phyloP scores from a whole-genome alignment of 345 rosid genomes.

The Camelina sativa region DNA sequence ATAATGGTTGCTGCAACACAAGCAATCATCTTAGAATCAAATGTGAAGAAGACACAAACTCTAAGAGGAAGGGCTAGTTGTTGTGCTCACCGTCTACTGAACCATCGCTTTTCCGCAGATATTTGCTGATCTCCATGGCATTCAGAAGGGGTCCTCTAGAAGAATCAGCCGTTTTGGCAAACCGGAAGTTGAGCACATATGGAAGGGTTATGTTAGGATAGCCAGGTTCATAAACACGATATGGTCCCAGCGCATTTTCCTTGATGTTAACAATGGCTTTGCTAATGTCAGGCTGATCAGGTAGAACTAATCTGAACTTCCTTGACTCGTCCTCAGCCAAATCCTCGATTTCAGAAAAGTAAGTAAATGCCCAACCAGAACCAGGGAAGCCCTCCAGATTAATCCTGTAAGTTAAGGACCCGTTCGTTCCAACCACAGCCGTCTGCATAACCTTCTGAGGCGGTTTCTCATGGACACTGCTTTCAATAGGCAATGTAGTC shows the following conservation, averaged over 20 bases:
- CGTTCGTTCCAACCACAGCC: conserved; percentile 97
- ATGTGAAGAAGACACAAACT: conserved; percentile 23
- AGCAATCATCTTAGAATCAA: conserved; percentile 30
- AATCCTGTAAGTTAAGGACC: conserved; percentile 79
- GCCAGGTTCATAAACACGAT: conserved; percentile 88
- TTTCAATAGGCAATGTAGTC: conserved; percentile 62
- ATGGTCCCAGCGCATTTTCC: conserved; percentile 86
- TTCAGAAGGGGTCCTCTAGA: conserved; percentile 88
- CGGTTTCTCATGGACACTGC: conserved; percentile 54
- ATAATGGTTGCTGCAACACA: conserved; percentile 66
- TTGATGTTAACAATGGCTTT: conserved; percentile 80
- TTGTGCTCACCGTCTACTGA: conserved; percentile 71
- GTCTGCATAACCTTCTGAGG: conserved; percentile 99
- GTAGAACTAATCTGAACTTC: conserved; percentile 85
- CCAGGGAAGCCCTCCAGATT: conserved; percentile 96
- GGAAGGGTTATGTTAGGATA: conserved; percentile 76
- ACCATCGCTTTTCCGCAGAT: conserved; percentile 75
- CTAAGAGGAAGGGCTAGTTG: conserved; percentile 13
- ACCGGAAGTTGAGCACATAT: conserved; percentile 78
- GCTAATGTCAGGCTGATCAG: conserved; percentile 71
- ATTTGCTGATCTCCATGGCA: conserved; percentile 88
- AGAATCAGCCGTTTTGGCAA: conserved; percentile 84
- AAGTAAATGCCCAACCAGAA: conserved; percentile 83
- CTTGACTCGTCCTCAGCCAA: conserved; percentile 68
- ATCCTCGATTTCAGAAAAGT: conserved; percentile 94